Evolutionary conservation across 495 filamentous ascomycete genomes (phyloP), one percentile per base, ranked within the genome.

Genomic region (Xylaria castorea): DNA sequence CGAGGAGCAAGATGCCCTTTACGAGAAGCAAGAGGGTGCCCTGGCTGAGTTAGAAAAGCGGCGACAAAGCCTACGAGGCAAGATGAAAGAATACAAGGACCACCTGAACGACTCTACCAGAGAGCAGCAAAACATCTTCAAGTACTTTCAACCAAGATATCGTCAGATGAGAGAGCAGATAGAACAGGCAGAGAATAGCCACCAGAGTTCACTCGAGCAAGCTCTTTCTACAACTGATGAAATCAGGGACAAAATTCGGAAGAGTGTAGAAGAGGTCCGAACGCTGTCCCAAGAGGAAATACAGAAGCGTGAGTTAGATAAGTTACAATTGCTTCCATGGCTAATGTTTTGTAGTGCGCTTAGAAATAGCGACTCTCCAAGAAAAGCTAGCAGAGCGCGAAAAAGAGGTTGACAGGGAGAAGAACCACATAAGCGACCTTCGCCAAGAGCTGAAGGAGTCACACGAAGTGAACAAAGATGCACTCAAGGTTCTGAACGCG

Each of bases 81-180:
- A 78, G 55, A 70, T 81, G 55, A 70, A 73, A 20, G 70, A 73
- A 7, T 80, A 76, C 60, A 82, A 75, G 46, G 51, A 70, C 3
- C 75, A 78, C 2, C 66, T 83, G 9, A 83, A 83, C 69, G 68
- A 76, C 27, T 81, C 81, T 3, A 80, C 83, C 8, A 70, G 76
- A 7, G 83, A 85, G 57, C 83, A 84, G 38, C 84, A 84, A 68
- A 62, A 68, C 22, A 73, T 84, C 1, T 84, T 81, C 67, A 61
- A 57, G 44, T 74, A 75, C 32, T 77, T 74, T 32, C 81, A 77
- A 51, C 67, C 77, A 16, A 77, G 70, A 12, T 83, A 76, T 38
- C 66, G 78, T 3, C 71, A 79, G 12, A 62, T 77, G 0, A 79
- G 77, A 18, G 65, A 75, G 5, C 58, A 78, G 27, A 67, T 83